Conservation (phyloP, 2,329 filamentous ascomycete species). For the Biscogniauxia mediterranea region DNA sequence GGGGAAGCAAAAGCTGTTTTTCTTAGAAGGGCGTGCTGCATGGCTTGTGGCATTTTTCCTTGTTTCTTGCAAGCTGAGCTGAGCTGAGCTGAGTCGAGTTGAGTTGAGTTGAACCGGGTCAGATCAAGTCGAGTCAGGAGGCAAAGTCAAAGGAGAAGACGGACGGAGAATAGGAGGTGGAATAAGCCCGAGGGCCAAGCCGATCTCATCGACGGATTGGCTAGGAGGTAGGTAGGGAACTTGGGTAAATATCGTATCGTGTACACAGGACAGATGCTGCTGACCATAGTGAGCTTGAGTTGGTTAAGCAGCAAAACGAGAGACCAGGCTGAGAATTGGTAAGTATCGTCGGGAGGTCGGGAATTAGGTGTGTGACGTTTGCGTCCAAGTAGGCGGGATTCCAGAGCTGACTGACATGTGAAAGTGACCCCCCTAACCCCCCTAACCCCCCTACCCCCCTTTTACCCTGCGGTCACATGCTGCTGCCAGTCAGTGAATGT, state of each 20-base stretch:
- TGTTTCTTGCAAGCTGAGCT: too few species aligned
- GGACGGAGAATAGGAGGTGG: background rate
- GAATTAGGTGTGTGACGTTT: constrained; percentile 17
- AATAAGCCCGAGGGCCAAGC: background rate
- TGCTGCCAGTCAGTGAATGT: background rate
- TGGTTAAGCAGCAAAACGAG: too few species aligned
- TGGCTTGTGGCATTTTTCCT: background rate
- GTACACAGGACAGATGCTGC: too few species aligned
- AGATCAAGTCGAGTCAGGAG: constrained; percentile 1
- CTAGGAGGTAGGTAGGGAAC: too few species aligned
- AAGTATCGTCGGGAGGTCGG: background rate
- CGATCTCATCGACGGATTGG: background rate
- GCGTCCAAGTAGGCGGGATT: constrained; percentile 1
- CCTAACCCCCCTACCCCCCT: background rate
- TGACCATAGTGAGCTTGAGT: too few species aligned
- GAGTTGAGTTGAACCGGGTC: too few species aligned
- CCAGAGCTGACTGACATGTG: constrained; percentile 19
- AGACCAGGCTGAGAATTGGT: too few species aligned
- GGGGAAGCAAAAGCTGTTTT: background rate
- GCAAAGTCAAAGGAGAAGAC: background rate
- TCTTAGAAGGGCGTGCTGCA: background rate
- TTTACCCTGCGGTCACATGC: background rate
- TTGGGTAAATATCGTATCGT: too few species aligned
- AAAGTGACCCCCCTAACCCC: constrained; percentile 11
- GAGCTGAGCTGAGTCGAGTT: too few species aligned